Percentiles rank a stretch among this genome's conserved stretches.
phyloP scores from a whole-genome alignment of 768 basidiomycete species.

The Amanita brunnescens region DNA sequence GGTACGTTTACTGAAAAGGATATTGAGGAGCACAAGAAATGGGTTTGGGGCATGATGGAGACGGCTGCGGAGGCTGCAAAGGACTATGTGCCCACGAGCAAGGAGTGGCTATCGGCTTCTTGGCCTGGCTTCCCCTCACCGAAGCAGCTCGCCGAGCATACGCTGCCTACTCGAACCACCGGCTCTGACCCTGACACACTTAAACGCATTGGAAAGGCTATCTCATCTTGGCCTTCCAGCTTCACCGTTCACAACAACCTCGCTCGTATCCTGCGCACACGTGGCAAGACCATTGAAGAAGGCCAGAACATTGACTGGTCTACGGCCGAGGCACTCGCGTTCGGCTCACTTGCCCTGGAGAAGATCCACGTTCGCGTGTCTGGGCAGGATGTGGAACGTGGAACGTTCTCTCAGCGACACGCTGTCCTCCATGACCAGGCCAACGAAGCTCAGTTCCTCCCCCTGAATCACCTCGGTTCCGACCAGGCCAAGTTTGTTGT shows the following conservation, averaged over 20 bases:
- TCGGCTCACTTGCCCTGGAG: constrained; percentile 89
- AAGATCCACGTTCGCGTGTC: constrained; percentile 92
- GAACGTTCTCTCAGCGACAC: constrained; percentile 97
- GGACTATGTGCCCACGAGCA: constrained; percentile 89
- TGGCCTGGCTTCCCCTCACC: constrained; percentile 99
- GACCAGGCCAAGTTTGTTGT: constrained; percentile 91
- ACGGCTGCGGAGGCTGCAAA: constrained; percentile 90
- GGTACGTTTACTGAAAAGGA: constrained; percentile 94
- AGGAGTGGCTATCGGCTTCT: constrained; percentile 96
- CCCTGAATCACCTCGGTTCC: constrained; percentile 80
- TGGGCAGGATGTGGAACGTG: constrained; percentile 97
- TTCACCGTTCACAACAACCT: constrained; percentile 91
- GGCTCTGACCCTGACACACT: constrained; percentile 72
- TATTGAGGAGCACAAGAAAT: constrained; percentile 96
- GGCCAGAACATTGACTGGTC: constrained; percentile 95
- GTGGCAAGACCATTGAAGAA: constrained; percentile 88
- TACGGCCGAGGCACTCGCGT: constrained; percentile 95
- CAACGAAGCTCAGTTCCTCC: constrained; percentile 84
- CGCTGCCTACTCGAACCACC: constrained; percentile 85
- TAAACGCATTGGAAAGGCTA: constrained; percentile 75
- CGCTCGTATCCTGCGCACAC: constrained; percentile 78
- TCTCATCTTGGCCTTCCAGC: constrained; percentile 77
- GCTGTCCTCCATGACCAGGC: constrained; percentile 94
- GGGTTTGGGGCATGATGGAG: constrained; percentile 99
- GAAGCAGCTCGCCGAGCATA: constrained; percentile 86